Base-by-base conservation (phyloP, 352 stramenopile genomes). In the Halophytophthora batemanensis region DNA sequence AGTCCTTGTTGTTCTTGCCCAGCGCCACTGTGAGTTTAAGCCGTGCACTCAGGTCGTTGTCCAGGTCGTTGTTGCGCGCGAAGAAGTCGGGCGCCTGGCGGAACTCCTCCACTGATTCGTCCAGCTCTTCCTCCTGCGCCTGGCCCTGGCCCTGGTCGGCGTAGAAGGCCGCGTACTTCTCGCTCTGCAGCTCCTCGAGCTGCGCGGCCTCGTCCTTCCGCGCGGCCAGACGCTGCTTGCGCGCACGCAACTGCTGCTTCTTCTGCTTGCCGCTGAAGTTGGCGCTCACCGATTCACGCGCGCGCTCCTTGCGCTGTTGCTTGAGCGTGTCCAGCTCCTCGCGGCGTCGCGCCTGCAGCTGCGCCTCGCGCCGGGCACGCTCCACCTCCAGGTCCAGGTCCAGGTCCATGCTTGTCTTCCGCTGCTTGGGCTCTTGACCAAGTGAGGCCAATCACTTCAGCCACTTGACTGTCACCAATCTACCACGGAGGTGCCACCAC, bases 231-330 rank as follows among this genome's bases (percentile, higher is more conserved):
- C 82, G 80, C 74, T 90, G 77, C 66, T 93, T 93, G 54, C 79
- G 82, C 12, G 79, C 80, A 19, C 82, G 82, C 39, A 93, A 64
- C 61, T 93, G 82, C 54, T 84, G 67, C 55, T 90, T 93, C 62
- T 93, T 93, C 62, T 93, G 77, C 61, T 93, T 93, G 59, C 82
- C 82, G 44, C 82, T 93, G 49, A 93, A 93, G 37, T 71, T 86
- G 46, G 68, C 65, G 39, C 68, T 74, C 28, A 50, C 56, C 1
- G 72, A 80, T 1, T 64, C 79, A 53, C 86, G 87, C 15, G 61
- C 64, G 33, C 78, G 79, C 50, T 93, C 82, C 58, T 86, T 91
- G 53, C 82, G 80, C 66, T 87, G 66, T 45, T 87, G 69, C 63
- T 93, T 93, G 54, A 93, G 78, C 19, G 53, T 40, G 60, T 93